Evolutionary conservation across 1,284 basidiomycete species (phyloP), one percentile per base, ranked within the genome.

Genomic region (Puccinia horiana): DNA sequence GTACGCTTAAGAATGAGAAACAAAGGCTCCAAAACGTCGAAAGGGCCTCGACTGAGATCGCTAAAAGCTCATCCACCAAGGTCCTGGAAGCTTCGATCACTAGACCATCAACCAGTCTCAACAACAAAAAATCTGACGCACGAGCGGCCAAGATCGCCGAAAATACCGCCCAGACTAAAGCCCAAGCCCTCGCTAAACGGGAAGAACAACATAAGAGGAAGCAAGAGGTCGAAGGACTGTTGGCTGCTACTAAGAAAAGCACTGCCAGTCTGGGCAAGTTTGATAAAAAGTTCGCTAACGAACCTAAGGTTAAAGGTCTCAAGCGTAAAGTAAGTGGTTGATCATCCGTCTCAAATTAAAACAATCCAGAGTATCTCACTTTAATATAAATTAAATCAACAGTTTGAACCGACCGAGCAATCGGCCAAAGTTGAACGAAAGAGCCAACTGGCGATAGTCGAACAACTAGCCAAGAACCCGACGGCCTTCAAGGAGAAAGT

Each of bases 191-290:
- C 8, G 54, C 67, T 49, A 81, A 73, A 63, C 80, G 83, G 0
- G 83, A 84, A 4, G 85, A 87, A 35, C 89, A 89, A 52, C 89
- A 89, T 49, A 88, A 89, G 76, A 90, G 93, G 35, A 94, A 95
- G 87, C 86, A 87, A 23, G 91, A 94, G 26, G 90, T 98, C 26
- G 92, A 95, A 56, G 90, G 90, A 77, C 92, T 92, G 6, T 89
- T 98, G 49, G 91, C 93, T 6, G 91, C 92, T 1, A 92, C 92
- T n/a, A 91, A 93, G 81, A 88, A 90, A 54, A 94, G 94, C 83
- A 98, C 96, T 0, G 96, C 95, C 0, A 95, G 93, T 84, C 92
- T 98, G 92, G 96, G 96, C 84, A 88, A 88, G 82, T 89, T 97
- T 85, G 96, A 98, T 87, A 92, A 91, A 85, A 92, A 90, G 85